Evolutionary conservation across 352 stramenopile species (phyloP).

Genomic region (Globisporangium polare): DNA sequence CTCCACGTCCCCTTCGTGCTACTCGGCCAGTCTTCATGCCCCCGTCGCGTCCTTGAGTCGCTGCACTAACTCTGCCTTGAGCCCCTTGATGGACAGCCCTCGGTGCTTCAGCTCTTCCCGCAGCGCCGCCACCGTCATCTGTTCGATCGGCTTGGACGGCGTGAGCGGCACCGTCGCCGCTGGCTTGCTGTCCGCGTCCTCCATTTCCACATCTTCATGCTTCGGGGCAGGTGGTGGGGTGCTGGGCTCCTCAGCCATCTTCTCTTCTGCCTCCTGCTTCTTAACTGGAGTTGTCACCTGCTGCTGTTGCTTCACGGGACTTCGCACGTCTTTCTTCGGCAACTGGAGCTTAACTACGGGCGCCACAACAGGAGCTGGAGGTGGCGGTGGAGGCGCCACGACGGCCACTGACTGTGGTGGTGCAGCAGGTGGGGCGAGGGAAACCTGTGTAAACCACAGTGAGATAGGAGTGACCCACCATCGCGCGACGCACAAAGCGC

Average conservation of each 20-base stretch:
- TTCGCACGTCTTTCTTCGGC: conserved; percentile 18
- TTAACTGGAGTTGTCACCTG: neutral
- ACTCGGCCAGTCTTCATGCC: conserved; percentile 1
- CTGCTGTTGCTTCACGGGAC: conserved; percentile 11
- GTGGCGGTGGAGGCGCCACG: conserved; percentile 27
- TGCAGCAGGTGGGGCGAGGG: conserved; percentile 10
- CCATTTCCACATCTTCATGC: conserved; percentile 52
- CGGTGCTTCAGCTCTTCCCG: conserved; percentile 75
- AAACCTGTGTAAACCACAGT: conserved; percentile 22
- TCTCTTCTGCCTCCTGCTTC: conserved; percentile 8
- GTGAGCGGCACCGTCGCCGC: conserved; percentile 39
- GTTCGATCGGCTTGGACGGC: conserved; percentile 66
- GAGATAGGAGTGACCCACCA: conserved; percentile 12
- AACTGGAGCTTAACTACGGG: neutral
- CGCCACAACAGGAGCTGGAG: conserved; percentile 11
- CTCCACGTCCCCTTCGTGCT: neutral
- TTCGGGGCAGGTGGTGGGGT: conserved; percentile 3
- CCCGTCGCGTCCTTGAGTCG: conserved; percentile 64
- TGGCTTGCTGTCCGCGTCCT: conserved; percentile 17
- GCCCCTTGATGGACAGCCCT: conserved; percentile 69
- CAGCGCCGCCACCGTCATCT: conserved; percentile 72
- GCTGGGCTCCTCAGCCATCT: conserved; percentile 5
- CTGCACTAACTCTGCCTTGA: conserved; percentile 81
- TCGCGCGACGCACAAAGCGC: neutral
- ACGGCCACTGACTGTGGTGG: conserved; percentile 16